A percentile compares a stretch with the other conserved stretches of the same genome.
Conservation (phyloP, 352 stramenopile genomes). For the Peronosclerospora sorghi region DNA sequence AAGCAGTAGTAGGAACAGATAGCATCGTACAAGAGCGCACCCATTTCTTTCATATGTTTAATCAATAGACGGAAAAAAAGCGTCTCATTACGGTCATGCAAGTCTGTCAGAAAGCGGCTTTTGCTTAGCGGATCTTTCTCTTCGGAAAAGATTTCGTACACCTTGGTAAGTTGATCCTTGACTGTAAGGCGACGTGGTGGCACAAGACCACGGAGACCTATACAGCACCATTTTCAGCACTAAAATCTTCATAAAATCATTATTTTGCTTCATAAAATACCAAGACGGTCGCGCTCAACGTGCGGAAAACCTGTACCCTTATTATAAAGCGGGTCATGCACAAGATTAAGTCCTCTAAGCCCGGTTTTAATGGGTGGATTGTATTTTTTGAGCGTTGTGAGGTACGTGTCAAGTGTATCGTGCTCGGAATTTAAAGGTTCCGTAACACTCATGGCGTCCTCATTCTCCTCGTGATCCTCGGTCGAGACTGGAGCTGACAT, state of each 20-base stretch:
- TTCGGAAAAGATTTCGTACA: slow-evolving; percentile 58
- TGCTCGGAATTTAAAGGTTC: slow-evolving; percentile 22
- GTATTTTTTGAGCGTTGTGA: slow-evolving; percentile 66
- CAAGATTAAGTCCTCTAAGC: slow-evolving; percentile 65
- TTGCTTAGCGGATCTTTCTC: slow-evolving; percentile 83
- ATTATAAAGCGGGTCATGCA: slow-evolving; percentile 83
- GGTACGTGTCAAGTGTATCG: slow-evolving; percentile 39
- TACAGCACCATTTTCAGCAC: neutral
- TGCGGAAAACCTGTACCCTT: slow-evolving; percentile 83
- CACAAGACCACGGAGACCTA: slow-evolving; percentile 75
- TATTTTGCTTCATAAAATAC: slow-evolving; percentile 16
- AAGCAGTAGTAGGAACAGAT: neutral
- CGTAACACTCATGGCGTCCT: slow-evolving; percentile 20
- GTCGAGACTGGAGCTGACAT: slow-evolving; percentile 13
- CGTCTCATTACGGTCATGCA: slow-evolving; percentile 94
- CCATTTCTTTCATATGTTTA: slow-evolving; percentile 87
- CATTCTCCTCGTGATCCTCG: slow-evolving; percentile 28
- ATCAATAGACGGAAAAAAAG: slow-evolving; percentile 91
- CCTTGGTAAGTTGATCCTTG: slow-evolving; percentile 58
- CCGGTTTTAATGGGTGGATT: slow-evolving; percentile 67
- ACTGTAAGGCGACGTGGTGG: slow-evolving; percentile 64
- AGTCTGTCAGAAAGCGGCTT: slow-evolving; percentile 88
- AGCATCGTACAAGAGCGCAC: slow-evolving; percentile 25
- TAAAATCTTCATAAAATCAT: neutral
- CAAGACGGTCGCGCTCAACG: slow-evolving; percentile 72